phyloP scores from a whole-genome alignment of 2,329 filamentous ascomycete species.

The Mycogone perniciosa region DNA sequence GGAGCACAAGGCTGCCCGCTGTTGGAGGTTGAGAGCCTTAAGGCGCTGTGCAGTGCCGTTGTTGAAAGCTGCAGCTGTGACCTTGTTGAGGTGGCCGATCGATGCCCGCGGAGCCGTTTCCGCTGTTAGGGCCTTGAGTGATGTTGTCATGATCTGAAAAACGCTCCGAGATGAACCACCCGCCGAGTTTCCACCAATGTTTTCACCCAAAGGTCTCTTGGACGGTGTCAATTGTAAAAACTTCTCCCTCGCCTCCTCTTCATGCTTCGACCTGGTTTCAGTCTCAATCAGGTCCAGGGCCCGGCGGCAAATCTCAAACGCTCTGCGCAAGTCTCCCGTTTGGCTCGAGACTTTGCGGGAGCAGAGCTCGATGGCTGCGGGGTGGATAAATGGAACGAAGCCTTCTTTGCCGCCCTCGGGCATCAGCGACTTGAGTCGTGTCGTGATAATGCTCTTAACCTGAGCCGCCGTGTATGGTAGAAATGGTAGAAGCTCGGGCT shows the following conservation, averaged over 20 bases:
- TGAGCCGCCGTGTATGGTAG: slow-evolving; percentile 85
- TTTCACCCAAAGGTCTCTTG: slow-evolving; percentile 73
- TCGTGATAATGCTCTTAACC: slow-evolving; percentile 79
- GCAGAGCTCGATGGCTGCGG: slow-evolving; percentile 87
- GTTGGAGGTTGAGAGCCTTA: slow-evolving; percentile 84
- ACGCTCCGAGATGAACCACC: slow-evolving; percentile 35
- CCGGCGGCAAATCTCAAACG: slow-evolving; percentile 86
- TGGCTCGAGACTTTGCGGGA: slow-evolving; percentile 92
- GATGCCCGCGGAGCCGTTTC: slow-evolving; percentile 82
- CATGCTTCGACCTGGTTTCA: slow-evolving; percentile 70
- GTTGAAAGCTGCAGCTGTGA: slow-evolving; percentile 83
- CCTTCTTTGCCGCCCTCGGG: slow-evolving; percentile 46
- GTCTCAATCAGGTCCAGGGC: slow-evolving; percentile 84
- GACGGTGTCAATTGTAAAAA: slow-evolving; percentile 59
- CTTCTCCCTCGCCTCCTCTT: slow-evolving; percentile 52
- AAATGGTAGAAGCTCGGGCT: slow-evolving; percentile 84
- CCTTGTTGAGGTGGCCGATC: slow-evolving; percentile 84
- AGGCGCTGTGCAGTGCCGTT: slow-evolving; percentile 82
- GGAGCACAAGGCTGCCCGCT: slow-evolving; percentile 89
- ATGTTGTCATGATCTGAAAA: slow-evolving; percentile 43
- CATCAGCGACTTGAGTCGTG: slow-evolving; percentile 70
- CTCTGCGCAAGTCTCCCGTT: slow-evolving; percentile 88
- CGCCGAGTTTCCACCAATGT: slow-evolving; percentile 57
- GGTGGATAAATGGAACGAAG: slow-evolving; percentile 83
- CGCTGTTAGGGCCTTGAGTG: slow-evolving; percentile 58